A percentile compares a stretch with the other conserved stretches of the same genome.
Conservation (phyloP, 768 basidiomycete species). For the Lanmaoa pseudosensibilis region DNA sequence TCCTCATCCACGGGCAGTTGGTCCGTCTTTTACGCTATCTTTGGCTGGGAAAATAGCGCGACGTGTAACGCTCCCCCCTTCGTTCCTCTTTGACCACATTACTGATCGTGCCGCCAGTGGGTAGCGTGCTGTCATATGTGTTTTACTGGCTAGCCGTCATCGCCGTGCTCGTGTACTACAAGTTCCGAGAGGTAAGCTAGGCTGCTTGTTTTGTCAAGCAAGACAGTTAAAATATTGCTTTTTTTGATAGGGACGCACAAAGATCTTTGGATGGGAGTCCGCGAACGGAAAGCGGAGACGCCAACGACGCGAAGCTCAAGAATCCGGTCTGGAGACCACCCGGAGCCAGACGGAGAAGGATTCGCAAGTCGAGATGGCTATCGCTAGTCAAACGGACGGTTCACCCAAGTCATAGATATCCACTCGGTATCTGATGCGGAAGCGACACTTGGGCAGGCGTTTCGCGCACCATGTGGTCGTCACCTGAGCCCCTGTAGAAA, state of each 20-base stretch:
- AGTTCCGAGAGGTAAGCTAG: conserved; percentile 52
- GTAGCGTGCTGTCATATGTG: conserved; percentile 81
- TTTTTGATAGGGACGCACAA: conserved; percentile 60
- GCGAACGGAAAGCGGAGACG: conserved; percentile 42
- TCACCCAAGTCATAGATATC: not conserved
- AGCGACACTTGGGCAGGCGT: not conserved
- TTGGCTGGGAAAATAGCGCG: conserved; percentile 88
- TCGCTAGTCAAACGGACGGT: not conserved
- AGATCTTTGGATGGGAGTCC: conserved; percentile 56
- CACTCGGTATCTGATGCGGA: not conserved
- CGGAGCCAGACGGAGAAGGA: not conserved
- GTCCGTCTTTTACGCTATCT: conserved; percentile 80
- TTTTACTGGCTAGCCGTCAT: conserved; percentile 92
- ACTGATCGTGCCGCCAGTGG: conserved; percentile 41
- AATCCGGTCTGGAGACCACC: not conserved
- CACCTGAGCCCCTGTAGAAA: not conserved
- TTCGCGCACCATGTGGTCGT: not conserved
- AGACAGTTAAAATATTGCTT: not conserved
- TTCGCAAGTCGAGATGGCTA: not conserved
- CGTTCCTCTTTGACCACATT: not conserved
- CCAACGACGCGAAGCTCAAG: conserved; percentile 23
- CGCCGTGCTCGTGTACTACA: conserved; percentile 61
- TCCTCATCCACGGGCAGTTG: conserved; percentile 65
- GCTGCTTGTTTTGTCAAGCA: not conserved
- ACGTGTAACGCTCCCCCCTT: conserved; percentile 43